These are phyloP conservation scores for Suillus subaureus DNA, from an alignment of 768 basidiomycete genomes.

Conservation along the genomic window DNA sequence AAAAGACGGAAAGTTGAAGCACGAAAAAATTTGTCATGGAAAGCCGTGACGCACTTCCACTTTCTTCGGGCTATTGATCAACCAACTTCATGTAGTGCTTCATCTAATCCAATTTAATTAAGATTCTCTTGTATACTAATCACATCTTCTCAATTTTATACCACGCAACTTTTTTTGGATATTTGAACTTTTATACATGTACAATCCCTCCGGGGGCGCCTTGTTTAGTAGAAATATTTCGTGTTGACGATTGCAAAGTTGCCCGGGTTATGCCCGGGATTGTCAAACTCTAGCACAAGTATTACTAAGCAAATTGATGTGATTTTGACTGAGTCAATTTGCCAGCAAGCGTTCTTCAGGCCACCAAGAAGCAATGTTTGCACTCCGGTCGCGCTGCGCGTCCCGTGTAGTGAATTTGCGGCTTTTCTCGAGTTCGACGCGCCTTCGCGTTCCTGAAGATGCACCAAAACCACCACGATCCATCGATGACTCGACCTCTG, in stretches of 20 bases:
- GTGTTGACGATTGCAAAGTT: not conserved
- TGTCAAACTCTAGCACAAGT: not conserved
- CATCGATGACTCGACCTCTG: slow-evolving; percentile 93
- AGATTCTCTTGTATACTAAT: not conserved
- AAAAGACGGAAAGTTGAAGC: not conserved
- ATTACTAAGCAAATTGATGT: not conserved
- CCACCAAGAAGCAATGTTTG: slow-evolving; percentile 11
- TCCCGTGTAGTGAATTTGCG: slow-evolving; percentile 21
- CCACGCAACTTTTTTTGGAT: not conserved
- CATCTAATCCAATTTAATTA: not conserved
- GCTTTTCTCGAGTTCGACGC: slow-evolving; percentile 22
- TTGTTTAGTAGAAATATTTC: not conserved
- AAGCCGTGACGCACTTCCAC: not conserved
- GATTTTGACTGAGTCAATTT: not conserved
- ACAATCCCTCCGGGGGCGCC: not conserved
- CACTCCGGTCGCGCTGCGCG: slow-evolving; percentile 23
- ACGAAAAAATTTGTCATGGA: not conserved
- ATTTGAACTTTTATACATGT: not conserved
- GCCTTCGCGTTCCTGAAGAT: slow-evolving; percentile 20
- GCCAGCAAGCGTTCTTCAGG: not conserved
- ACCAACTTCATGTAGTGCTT: not conserved
- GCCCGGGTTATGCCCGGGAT: not conserved
- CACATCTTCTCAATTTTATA: not conserved
- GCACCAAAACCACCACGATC: slow-evolving; percentile 75
- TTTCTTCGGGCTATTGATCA: not conserved